Evolutionary conservation across 1,139 yeast species (phyloP), one percentile per base, ranked within the genome.

Genomic region (Pichia sp.): DNA sequence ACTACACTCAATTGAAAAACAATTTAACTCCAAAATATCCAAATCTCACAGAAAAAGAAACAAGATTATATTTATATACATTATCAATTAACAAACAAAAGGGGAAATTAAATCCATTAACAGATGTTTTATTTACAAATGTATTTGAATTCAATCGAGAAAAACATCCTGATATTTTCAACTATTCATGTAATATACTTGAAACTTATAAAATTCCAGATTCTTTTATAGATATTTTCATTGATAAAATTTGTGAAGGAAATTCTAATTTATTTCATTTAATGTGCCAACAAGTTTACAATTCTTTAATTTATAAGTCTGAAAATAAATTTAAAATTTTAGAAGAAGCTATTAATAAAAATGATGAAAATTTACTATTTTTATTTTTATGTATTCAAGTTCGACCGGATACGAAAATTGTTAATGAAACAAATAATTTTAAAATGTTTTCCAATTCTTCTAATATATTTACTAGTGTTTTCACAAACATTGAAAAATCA

Each of bases 161-260:
- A 35, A 28, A 35, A 5, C 5, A 36, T 27, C 8, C 7, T 36
- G 39, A 36, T 36, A 10, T 36, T 26, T 26, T 7, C 7, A 29
- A 9, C 6, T 36, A 39, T 33, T 42, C 51, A 7, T 6, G 5
- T 2, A 10, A 29, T 3, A 46, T 51, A 11, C 47, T 53, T 26
- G 27, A 41, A 7, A 36, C 25, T 18, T 43, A 27, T 29, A 35
- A 32, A 30, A 34, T 48, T 33, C 34, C 42, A 3, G 40, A 39
- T 8, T 25, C 11, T 5, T 39, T 53, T 37, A 9, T 49, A 18
- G 34, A 39, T 6, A 39, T 28, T 3, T 8, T 53, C 3, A 40
- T 47, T 2, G 39, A 47, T 5, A 26, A 35, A n/a, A 10, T 53
- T 25, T 29, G 40, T 8, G 8, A 38, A 3, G 44, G 33, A 40